Evolutionary conservation across 768 basidiomycete species (phyloP).

Genomic region (Lactarius deliciosus): DNA sequence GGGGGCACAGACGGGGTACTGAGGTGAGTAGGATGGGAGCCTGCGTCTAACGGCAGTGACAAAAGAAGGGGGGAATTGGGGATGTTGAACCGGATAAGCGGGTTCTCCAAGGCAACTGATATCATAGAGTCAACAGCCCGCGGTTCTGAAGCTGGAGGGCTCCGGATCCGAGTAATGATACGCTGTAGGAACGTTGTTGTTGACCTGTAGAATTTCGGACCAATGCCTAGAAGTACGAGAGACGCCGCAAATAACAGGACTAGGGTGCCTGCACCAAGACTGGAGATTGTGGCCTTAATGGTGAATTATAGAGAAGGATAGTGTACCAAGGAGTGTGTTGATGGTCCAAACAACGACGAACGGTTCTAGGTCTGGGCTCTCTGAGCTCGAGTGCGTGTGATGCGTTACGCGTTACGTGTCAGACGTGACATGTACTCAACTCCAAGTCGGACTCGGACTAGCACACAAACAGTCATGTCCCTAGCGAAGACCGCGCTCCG

Average conservation of each 20-base stretch:
- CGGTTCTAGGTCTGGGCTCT: not conserved
- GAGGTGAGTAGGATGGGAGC: constrained; percentile 6
- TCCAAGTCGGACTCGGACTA: not conserved
- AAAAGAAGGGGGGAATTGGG: constrained; percentile 27
- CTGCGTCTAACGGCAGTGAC: constrained; percentile 16
- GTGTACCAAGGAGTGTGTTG: not conserved
- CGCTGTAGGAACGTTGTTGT: not conserved
- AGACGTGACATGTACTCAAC: not conserved
- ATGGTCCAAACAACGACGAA: not conserved
- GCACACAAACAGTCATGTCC: constrained; percentile 20
- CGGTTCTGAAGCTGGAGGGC: constrained; percentile 6
- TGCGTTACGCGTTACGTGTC: not conserved
- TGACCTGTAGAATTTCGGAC: constrained; percentile 13
- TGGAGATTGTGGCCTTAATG: constrained; percentile 18
- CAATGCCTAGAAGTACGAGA: constrained; percentile 17
- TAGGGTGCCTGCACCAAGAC: constrained; percentile 25
- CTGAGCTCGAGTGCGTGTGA: not conserved
- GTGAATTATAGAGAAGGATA: constrained; percentile 13
- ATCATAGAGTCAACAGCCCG: constrained; percentile 15
- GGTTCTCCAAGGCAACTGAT: constrained; percentile 13
- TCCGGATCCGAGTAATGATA: constrained; percentile 10
- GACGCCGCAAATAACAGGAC: constrained; percentile 9
- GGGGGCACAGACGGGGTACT: not conserved
- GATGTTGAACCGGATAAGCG: constrained; percentile 21
- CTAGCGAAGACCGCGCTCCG: constrained; percentile 21